Evolutionary conservation across 2,329 filamentous ascomycete genomes (phyloP), one percentile per base, ranked within the genome.

Genomic region (Neofusicoccum sp.): DNA sequence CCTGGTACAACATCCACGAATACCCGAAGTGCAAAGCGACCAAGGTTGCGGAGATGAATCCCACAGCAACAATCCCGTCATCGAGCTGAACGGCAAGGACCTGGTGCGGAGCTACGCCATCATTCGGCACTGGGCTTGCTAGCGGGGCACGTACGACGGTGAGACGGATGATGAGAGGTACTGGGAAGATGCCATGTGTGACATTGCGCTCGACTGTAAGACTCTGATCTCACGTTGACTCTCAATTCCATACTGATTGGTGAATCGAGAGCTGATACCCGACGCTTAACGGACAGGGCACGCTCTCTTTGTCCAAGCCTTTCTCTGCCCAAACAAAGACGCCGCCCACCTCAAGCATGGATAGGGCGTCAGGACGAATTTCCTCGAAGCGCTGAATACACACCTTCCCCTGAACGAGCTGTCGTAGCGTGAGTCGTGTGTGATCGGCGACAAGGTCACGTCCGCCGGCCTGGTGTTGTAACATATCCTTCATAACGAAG

Each of bases 101-200:
- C 64, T 75, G 39, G 74, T 69, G 8, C 72, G 75, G 56, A 73
- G 67, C 37, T 74, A 73, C 66, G 70, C 72, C 6, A 73, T 76
- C 47, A 37, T 73, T 3, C 65, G 72, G 37, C 71, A 74, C 59
- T 74, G 70, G 65, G 65, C 66, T 9, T 47, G 70, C 34, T 65
- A 69, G 47, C 56, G 74, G 31, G 69, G 68, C 7, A 67, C 61
- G 5, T 74, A 74, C 65, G 71, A 73, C 36, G 71, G 69, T 6
- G 65, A 68, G 63, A 71, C 64, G 0, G 70, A 74, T 54, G 71
- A 71, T 22, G 71, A 73, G 63, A 74, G 68, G 62, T 74, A 73
- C 56, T 72, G 69, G 67, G 70, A 67, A 14, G 72, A 76, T 67
- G 66, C 59, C 6, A 71, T 75, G 28, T 71, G 69, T 58, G 72